Evolutionary conservation across 2,329 filamentous ascomycete species (phyloP).

Genomic region (Coleophoma cylindrospora): DNA sequence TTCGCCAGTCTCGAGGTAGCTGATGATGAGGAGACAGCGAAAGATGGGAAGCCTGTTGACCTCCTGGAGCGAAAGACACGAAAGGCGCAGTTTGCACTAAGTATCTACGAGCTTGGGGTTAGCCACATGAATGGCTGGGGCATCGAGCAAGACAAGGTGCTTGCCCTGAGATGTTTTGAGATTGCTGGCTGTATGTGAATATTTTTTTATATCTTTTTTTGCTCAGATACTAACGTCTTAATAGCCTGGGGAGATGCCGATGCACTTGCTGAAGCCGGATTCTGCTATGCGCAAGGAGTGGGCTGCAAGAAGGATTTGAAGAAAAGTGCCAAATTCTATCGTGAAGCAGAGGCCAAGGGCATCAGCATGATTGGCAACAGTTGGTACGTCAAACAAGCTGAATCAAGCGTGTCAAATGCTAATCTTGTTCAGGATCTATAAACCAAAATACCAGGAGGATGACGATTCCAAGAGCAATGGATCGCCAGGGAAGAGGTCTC

Average conservation of each 20-base stretch:
- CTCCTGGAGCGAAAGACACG: conserved; percentile 71
- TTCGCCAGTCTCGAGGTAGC: conserved; percentile 76
- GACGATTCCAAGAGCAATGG: conserved; percentile 26
- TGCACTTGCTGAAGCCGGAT: conserved; percentile 88
- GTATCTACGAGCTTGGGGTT: conserved; percentile 93
- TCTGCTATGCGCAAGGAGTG: conserved; percentile 90
- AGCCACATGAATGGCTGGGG: conserved; percentile 99
- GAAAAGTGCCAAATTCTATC: conserved; percentile 87
- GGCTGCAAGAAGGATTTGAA: conserved; percentile 95
- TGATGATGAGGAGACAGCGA: conserved; percentile 66
- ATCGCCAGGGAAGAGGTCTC: conserved; percentile 14
- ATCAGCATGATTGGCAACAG: conserved; percentile 98
- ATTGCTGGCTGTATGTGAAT: conserved; percentile 70
- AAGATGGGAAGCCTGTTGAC: conserved; percentile 60
- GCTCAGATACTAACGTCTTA: conserved; percentile 9
- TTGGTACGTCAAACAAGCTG: conserved; percentile 62
- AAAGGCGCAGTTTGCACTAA: conserved; percentile 89
- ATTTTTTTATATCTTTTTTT: not conserved
- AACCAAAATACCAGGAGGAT: conserved; percentile 82
- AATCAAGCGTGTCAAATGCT: not conserved
- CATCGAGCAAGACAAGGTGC: conserved; percentile 82
- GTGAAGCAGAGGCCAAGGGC: conserved; percentile 84
- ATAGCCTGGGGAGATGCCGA: conserved; percentile 89
- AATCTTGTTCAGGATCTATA: conserved; percentile 72
- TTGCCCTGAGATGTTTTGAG: conserved; percentile 91